Conservation (phyloP, 1,284 basidiomycete genomes). For the Wolfiporia cocos region DNA sequence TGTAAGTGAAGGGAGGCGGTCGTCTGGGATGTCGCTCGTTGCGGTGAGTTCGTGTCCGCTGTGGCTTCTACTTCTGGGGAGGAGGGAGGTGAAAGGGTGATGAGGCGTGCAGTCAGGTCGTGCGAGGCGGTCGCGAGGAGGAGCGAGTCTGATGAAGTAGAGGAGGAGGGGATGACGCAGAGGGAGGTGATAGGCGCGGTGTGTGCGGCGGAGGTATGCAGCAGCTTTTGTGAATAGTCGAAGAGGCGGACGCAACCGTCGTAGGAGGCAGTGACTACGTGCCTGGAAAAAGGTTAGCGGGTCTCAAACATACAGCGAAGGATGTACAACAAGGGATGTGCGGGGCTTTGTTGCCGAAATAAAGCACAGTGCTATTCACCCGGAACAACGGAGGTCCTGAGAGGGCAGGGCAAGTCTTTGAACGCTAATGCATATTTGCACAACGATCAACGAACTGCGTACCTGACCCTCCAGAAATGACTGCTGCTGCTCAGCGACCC, state of each 20-base stretch:
- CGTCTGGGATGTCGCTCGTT: slow-evolving; percentile 29
- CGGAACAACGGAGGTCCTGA: too few relatives aligned
- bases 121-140: slow-evolving; percentile 78
- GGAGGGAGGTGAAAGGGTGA: slow-evolving; percentile 38
- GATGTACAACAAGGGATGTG: too few relatives aligned
- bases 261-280: slow-evolving; percentile 78
- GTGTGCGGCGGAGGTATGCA: slow-evolving; percentile 48
- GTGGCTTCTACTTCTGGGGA: slow-evolving; percentile 14
- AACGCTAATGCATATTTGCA: too few relatives aligned
- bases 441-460: too few relatives aligned
- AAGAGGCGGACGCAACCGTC: slow-evolving; percentile 74
- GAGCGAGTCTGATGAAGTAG: slow-evolving; percentile 34
- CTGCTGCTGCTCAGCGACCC: too few relatives aligned
- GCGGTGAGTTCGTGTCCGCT: too few relatives aligned
- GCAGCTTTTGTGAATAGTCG: slow-evolving; percentile 57
- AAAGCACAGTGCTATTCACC: too few relatives aligned
- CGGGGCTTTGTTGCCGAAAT: too few relatives aligned
- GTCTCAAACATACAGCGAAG: too few relatives aligned
- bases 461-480: too few relatives aligned
- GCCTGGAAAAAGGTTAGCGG: too few relatives aligned
- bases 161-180: slow-evolving; percentile 44
- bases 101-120: slow-evolving; percentile 73
- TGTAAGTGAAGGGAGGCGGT: slow-evolving; percentile 71
- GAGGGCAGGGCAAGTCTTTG: too few relatives aligned
- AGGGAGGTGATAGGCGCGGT: slow-evolving; percentile 70